Evolutionary conservation across 805 yeast genomes (phyloP), one percentile per base, ranked within the genome.

Genomic region (Starmerella sirachaensis): DNA sequence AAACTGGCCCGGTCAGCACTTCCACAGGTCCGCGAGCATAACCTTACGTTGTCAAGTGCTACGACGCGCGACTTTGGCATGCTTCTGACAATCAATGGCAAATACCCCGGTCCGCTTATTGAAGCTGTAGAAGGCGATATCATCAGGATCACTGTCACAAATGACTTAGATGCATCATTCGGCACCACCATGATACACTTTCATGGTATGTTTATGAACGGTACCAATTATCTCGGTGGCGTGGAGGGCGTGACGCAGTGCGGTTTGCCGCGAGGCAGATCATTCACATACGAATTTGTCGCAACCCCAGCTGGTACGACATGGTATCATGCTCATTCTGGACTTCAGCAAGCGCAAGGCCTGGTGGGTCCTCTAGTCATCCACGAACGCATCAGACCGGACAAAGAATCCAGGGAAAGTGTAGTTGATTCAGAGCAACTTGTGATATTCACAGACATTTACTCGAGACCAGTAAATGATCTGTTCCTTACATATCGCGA

Each of bases 291-390:
- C 45, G 49, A 56, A 29, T 70, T 71, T 13, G 52, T 60, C 3
- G 52, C 46, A 1, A 55, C 56, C 32, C 71, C 67, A 38, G 51
- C 57, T 20, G 78, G 78, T 0, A 64, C 74, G 1, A 66, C 56
- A 36, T 72, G 77, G 77, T 72, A 70, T 51, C 78, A 72, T 44
- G 62, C 74, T 4, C 77, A 72, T 37, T 59, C 56, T 38, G 51
- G 61, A 8, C 65, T 67, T 2, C 72, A 70, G 44, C 59, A 64
- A 38, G 57, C 66, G 23, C 70, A 68, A 41, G 76, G 76, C 1
- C 48, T 72, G 4, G 56, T 60, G 14, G 76, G 75, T 6, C 67
- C 66, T 1, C 48, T 71, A 18, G 58, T 69, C 20, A 53, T 65
- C 5, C 68, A 65, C 35, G 65, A 69, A 1, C 43, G 48, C 16